A percentile compares a stretch with the other conserved stretches of the same genome.
phyloP scores from a whole-genome alignment of 225 moss, liverwort and hornwort genomes.

The Sphagnum tenellum region DNA sequence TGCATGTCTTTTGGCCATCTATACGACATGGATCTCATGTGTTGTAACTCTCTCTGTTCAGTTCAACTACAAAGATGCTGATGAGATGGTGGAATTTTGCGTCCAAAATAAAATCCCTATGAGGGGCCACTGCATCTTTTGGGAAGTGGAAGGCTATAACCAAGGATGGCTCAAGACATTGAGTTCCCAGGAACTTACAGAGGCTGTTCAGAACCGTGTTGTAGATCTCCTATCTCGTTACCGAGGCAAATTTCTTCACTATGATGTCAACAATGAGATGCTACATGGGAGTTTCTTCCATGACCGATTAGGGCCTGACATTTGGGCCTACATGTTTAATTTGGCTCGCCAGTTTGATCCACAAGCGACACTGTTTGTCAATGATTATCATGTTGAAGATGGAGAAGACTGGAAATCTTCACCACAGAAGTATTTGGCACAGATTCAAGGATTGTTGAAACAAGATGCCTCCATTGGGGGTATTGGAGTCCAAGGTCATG shows the following conservation, averaged over 20 bases:
- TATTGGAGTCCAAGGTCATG: slow-evolving; percentile 84
- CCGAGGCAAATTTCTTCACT: slow-evolving; percentile 65
- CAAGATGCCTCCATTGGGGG: slow-evolving; percentile 75
- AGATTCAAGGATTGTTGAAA: slow-evolving; percentile 35
- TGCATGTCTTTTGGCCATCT: slow-evolving; percentile 2
- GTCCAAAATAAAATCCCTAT: slow-evolving; percentile 43
- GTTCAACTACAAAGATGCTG: slow-evolving; percentile 61
- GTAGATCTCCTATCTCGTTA: slow-evolving; percentile 57
- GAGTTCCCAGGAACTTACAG: slow-evolving; percentile 22
- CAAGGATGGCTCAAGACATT: slow-evolving; percentile 72
- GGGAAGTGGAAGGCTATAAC: slow-evolving; percentile 68
- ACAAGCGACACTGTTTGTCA: slow-evolving; percentile 62
- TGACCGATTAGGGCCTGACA: slow-evolving; percentile 35
- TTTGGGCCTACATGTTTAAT: slow-evolving; percentile 58
- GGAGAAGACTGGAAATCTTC: slow-evolving; percentile 65
- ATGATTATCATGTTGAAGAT: slow-evolving; percentile 85
- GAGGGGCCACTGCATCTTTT: slow-evolving; percentile 84
- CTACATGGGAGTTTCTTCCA: slow-evolving; percentile 80
- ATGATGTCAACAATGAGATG: slow-evolving; percentile 97
- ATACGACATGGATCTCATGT: background rate
- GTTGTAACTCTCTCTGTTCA: slow-evolving; percentile 12
- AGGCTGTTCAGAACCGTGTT: slow-evolving; percentile 50
- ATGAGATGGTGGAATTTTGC: slow-evolving; percentile 69
- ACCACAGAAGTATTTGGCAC: slow-evolving; percentile 49
- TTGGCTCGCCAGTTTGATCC: slow-evolving; percentile 55